Evolutionary conservation across 169 alveolate species (phyloP).

Genomic region (Perkinsus olseni): DNA sequence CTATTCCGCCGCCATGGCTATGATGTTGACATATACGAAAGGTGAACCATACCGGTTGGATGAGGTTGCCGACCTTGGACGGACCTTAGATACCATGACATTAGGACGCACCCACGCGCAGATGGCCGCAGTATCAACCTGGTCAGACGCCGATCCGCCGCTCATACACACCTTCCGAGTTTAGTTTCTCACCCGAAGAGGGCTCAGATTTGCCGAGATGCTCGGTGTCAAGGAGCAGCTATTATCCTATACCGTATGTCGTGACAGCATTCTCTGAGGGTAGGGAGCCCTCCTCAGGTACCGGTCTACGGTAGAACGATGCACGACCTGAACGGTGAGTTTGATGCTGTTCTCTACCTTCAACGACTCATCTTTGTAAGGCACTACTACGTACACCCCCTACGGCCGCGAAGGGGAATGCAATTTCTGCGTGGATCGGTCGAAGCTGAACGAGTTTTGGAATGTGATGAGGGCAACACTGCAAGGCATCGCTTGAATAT

Average conservation of each 20-base stretch:
- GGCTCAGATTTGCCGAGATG: conserved; percentile 5
- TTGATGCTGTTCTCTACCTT: not conserved
- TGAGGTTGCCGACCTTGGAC: not conserved
- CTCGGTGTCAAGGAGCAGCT: conserved; percentile 7
- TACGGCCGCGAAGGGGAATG: not conserved
- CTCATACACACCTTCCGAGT: not conserved
- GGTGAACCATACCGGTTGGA: not conserved
- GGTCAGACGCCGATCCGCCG: not conserved
- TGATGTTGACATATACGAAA: not conserved
- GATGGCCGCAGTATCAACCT: not conserved
- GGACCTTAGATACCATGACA: not conserved
- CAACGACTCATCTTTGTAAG: not conserved
- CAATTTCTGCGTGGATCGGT: not conserved
- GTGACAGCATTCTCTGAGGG: not conserved
- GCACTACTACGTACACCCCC: not conserved
- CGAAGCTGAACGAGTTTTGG: not conserved
- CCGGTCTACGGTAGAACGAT: conserved; percentile 5
- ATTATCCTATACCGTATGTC: not conserved
- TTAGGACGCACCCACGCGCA: not conserved
- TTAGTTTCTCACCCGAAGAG: conserved; percentile 1
- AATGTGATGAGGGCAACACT: not conserved
- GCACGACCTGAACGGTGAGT: conserved; percentile 5
- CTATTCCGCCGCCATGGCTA: not conserved
- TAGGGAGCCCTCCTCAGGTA: not conserved
- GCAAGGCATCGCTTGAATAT: no score